Base-by-base conservation (phyloP, 441 rosid species). In the Melastoma candidum region DNA sequence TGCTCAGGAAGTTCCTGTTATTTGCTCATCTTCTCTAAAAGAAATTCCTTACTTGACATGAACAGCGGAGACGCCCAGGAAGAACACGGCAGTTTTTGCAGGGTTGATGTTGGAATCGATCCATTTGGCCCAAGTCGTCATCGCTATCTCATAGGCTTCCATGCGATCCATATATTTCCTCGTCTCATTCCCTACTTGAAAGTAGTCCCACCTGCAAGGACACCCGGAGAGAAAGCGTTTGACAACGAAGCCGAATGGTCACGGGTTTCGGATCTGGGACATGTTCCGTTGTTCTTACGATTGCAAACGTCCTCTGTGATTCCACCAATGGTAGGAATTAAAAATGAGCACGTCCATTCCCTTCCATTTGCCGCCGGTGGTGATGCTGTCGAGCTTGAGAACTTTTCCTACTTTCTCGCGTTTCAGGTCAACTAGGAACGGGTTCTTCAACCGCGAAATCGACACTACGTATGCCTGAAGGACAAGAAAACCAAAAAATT, bases 101-200 rank as follows among this genome's bases (percentile, higher is more conserved):
- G 71, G 63, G 63, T 78, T 81, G 50, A 81, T 72, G 53, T 81
- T 74, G 1, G 24, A 36, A 24, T 74, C 82, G 43, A 81, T 58
- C 87, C 84, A 81, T 14, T 63, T 74, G 49, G 68, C 56, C 87
- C 84, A 81, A 53, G 87, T 81, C 7, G 72, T 70, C 46, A 81
- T 49, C 24, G 80, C 84, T 49, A 68, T 76, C 69, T 47, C 59
- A 60, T 69, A 77, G 8, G 87, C 78, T 65, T 62, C 65, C 87
- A 74, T 68, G 29, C 65, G 71, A 54, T 78, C 60, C 87, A 81
- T 78, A 41, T 76, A 80, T 41, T 70, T 58, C 58, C 49, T 59
- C 3, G 52, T 12, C 46, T 7, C 44, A 54, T 54, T 41, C 14
- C 68, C 72, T 36, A 63, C 58, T 65, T 72, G 75, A 48, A 81